phyloP scores from a whole-genome alignment of 495 filamentous ascomycete genomes.

The Pseudoneurospora amorphoporcata region DNA sequence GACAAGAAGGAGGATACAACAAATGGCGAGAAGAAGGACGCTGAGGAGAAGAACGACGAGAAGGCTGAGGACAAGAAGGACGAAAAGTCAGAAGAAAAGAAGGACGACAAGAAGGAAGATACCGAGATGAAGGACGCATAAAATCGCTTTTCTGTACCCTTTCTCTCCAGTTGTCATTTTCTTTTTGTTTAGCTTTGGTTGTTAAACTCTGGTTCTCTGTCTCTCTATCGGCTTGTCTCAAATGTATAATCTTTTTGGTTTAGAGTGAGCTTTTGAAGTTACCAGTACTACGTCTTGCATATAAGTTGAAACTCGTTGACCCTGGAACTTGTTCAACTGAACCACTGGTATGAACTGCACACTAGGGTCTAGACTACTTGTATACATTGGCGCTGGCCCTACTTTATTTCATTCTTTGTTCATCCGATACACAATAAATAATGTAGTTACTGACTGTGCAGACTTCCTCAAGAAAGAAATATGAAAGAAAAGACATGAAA shows the following conservation, averaged over 20 bases:
- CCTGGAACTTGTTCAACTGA: no score
- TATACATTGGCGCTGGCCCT: no score
- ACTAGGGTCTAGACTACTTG: no score
- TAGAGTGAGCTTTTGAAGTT: background rate
- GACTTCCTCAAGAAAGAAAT: no score
- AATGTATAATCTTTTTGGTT: background rate
- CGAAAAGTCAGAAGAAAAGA: slow-evolving; percentile 1
- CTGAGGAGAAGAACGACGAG: background rate
- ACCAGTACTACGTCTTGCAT: background rate
- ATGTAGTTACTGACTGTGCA: no score
- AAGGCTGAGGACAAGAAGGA: background rate
- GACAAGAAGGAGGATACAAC: slow-evolving; percentile 3
- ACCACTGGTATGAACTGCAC: no score
- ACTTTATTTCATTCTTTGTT: no score
- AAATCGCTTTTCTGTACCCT: background rate
- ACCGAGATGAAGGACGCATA: slow-evolving; percentile 17
- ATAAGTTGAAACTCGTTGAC: background rate
- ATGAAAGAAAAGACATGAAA: no score
- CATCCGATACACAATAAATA: no score
- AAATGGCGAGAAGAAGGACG: background rate
- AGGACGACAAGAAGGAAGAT: slow-evolving; percentile 13
- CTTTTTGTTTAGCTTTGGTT: background rate
- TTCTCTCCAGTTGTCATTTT: background rate
- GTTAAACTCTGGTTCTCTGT: background rate
- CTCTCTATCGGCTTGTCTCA: background rate